These are phyloP conservation scores for Acrocalymma vagum DNA, from an alignment of 2,329 filamentous ascomycete species.

Conservation along the genomic window DNA sequence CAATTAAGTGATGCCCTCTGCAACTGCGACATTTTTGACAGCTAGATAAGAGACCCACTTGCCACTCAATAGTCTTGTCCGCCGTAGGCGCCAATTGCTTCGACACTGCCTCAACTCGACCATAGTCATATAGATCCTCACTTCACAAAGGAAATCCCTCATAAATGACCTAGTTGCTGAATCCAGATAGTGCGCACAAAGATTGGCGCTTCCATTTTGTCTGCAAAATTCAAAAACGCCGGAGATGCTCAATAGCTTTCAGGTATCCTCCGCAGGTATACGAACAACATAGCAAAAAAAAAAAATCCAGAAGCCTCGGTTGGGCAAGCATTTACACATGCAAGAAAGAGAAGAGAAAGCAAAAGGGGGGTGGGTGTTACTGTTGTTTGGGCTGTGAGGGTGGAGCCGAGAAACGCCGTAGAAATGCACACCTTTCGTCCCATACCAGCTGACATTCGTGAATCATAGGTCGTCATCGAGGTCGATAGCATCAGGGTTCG, in stretches of 20 bases:
- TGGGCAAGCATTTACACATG: conserved; percentile 13
- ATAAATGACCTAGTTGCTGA: neutral
- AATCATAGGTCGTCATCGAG: conserved; percentile 66
- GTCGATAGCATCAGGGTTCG: conserved; percentile 87
- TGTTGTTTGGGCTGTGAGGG: too few relatives aligned
- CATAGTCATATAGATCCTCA: too few relatives aligned
- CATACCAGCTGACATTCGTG: conserved; percentile 20
- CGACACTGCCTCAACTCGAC: too few relatives aligned
- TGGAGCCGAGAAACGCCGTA: conserved; percentile 24
- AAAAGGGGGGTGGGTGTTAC: neutral
- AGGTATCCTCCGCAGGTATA: conserved; percentile 17
- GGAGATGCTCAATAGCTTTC: conserved; percentile 21
- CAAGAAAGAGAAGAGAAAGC: conserved; percentile 12
- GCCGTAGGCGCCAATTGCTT: too few relatives aligned
- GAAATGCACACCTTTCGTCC: conserved; percentile 24
- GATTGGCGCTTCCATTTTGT: too few relatives aligned
- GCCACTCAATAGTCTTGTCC: too few relatives aligned
- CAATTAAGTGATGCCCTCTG: too few relatives aligned
- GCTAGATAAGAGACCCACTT: too few relatives aligned
- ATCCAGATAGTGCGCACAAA: conserved; percentile 9
- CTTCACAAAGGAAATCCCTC: conserved; percentile 20
- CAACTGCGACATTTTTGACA: too few relatives aligned
- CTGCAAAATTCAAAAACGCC: conserved; percentile 18
- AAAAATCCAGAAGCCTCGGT: conserved; percentile 6
- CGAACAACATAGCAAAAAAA: conserved; percentile 12